Percentiles rank a stretch among this genome's conserved stretches.
Conservation (phyloP, 805 yeast genomes). For the Kuraishia hungarica region DNA sequence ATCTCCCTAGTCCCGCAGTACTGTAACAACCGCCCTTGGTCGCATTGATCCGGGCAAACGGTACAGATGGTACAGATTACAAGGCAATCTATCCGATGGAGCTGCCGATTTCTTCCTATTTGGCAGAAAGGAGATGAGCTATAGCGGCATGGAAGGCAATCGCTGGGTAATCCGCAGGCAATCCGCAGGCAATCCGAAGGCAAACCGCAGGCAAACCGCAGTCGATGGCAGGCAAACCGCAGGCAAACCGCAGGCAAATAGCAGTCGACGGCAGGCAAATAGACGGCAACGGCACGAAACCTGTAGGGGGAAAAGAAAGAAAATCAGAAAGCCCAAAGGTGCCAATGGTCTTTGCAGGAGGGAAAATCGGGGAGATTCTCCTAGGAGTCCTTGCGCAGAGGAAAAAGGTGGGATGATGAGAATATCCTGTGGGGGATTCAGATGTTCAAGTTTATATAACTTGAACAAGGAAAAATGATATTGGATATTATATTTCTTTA, state of each 20-base stretch:
- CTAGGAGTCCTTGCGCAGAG: not conserved
- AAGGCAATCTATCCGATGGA: too few species aligned
- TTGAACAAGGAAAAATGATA: too few species aligned
- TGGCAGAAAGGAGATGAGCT: not conserved
- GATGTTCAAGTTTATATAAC: too few species aligned
- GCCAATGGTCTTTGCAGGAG: not conserved
- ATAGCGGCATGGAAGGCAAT: not conserved
- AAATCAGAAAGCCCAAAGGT: too few species aligned
- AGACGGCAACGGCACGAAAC: not conserved
- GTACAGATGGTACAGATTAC: too few species aligned
- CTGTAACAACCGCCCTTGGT: too few species aligned
- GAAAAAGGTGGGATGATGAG: not conserved
- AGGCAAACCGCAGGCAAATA: not conserved
- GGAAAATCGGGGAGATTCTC: not conserved
- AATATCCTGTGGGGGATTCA: not conserved
- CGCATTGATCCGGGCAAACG: too few species aligned
- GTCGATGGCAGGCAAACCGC: too few species aligned
- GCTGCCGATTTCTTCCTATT: not conserved
- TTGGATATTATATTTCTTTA: too few species aligned
- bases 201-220: too few species aligned
- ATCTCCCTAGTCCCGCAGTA: too few species aligned
- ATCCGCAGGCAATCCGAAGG: too few species aligned
- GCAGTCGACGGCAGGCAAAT: not conserved
- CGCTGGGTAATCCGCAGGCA: not conserved
- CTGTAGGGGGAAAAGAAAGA: not conserved